Base-by-base conservation (phyloP, 768 basidiomycete species). In the Amanita subjunquillea region DNA sequence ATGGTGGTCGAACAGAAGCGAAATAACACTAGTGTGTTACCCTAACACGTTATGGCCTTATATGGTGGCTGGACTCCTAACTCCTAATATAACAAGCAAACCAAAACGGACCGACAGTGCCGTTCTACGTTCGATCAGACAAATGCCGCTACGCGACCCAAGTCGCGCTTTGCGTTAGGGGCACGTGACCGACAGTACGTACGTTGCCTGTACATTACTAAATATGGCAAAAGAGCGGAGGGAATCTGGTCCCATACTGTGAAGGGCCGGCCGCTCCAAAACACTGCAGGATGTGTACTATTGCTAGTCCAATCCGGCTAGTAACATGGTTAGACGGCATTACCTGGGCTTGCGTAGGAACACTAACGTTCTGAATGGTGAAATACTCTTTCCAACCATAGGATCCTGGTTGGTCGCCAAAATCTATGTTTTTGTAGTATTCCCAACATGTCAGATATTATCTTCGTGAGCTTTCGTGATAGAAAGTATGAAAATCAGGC, bases 401-500 rank as follows among this genome's bases (percentile, higher is more conserved):
- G 80, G 71, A 57, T 86, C 84, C 58, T 85, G 84, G 62, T 83
- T 81, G 55, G 85, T 83, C 5, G 79, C 82, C 10, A 85, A 67
- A 34, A 85, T 77, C 60, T 85, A 84, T 36, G 59, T 69, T 85
- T 86, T 54, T 67, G 79, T 38, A 85, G 67, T 55, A 86, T 80
- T 7, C 69, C 72, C 7, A 85, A 65, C 23, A 71, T 73, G 9
- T 78, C 72, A 20, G 73, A 62, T 15, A 71, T 77, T 50, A 80
- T 73, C 0, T 67, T 64, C 1, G 78, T 73, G 38, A 85, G 64
- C 80, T 82, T 47, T 20, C n/a, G 50, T 45, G 27, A 43, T 7
- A 6, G n/a, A 15, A 7, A n/a, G 8, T 4, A 27, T 38, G 37
- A 42, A 30, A 7, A 42, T 32, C 17, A 37, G 4, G 25, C 27